A percentile compares a stretch with the other conserved stretches of the same genome.
These are phyloP conservation scores for Paramecium bursaria DNA, from an alignment of 73 alveolate species.

Conservation along the genomic window DNA sequence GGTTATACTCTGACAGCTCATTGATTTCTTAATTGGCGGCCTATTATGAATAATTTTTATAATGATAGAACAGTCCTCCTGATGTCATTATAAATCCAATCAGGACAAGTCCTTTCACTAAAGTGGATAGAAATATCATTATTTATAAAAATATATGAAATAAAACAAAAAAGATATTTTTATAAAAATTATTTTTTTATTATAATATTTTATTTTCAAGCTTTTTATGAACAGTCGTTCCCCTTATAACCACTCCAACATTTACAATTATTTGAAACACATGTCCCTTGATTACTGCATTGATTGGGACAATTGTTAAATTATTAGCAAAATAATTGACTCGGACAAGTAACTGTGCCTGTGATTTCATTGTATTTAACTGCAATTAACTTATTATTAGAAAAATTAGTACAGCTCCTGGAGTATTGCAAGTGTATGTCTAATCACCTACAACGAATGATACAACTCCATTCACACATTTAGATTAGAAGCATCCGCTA, in stretches of 20 bases:
- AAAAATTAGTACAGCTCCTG: too few relatives aligned
- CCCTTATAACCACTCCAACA: conserved; percentile 24
- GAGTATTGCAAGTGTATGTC: conserved; percentile 4
- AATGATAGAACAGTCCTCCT: conserved; percentile 8
- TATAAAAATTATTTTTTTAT: too few relatives aligned
- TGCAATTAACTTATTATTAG: neutral
- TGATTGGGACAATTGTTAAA: conserved; percentile 6
- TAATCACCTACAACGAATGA: conserved; percentile 14
- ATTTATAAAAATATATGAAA: too few relatives aligned
- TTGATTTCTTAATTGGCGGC: neutral
- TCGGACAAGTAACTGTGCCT: conserved; percentile 54
- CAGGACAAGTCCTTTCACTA: conserved; percentile 5
- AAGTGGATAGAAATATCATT: conserved; percentile 33
- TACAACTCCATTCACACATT: conserved; percentile 8
- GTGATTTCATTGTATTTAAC: neutral
- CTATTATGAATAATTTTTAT: neutral
- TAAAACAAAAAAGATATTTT: too few relatives aligned
- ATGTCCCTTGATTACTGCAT: conserved; percentile 33
- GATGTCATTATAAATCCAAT: neutral
- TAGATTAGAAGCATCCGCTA: conserved; percentile 17
- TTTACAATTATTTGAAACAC: neutral
- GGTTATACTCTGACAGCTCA: neutral
- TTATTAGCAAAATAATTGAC: conserved; percentile 10
- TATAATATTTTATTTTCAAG: too few relatives aligned
- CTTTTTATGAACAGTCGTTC: conserved; percentile 44